Conservation (phyloP, 2,329 filamentous ascomycete genomes). For the Botrytis fragariae region DNA sequence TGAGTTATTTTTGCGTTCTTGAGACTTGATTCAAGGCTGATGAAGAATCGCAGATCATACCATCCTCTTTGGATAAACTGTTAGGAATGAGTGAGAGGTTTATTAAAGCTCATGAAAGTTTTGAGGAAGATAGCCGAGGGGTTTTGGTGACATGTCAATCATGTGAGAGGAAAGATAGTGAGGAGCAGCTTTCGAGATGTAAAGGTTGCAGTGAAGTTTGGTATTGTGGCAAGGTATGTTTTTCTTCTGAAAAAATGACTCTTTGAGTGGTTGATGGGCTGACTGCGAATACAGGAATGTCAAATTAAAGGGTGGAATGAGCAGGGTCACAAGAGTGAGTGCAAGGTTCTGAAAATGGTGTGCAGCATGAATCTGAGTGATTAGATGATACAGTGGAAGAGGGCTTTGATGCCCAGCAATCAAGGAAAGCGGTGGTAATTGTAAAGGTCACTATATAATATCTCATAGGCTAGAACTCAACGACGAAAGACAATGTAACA, state of each 20-base stretch:
- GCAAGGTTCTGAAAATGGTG: conserved; percentile 32
- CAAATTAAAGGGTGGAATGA: conserved; percentile 34
- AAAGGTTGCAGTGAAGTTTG: conserved; percentile 34
- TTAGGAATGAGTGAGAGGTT: conserved; percentile 24
- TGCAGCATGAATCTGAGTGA: background rate
- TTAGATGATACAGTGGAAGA: background rate
- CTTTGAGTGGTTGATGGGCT: background rate
- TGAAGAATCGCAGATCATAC: conserved; percentile 30
- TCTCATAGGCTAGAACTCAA: background rate
- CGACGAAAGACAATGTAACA: conserved; percentile 3
- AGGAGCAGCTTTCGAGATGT: conserved; percentile 29
- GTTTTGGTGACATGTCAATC: conserved; percentile 27
- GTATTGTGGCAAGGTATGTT: conserved; percentile 37
- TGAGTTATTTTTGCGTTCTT: conserved; percentile 13
- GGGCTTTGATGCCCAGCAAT: background rate
- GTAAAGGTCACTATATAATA: background rate
- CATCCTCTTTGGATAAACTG: conserved; percentile 28
- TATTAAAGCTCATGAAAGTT: background rate
- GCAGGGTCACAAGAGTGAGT: conserved; percentile 34
- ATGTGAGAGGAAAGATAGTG: conserved; percentile 25
- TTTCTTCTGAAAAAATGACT: background rate
- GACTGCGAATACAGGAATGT: conserved; percentile 29
- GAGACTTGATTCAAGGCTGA: background rate
- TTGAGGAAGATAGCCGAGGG: background rate
- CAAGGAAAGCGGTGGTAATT: background rate